Evolutionary conservation across 2,329 filamentous ascomycete genomes (phyloP).

Genomic region (Pseudogymnoascus sp.): DNA sequence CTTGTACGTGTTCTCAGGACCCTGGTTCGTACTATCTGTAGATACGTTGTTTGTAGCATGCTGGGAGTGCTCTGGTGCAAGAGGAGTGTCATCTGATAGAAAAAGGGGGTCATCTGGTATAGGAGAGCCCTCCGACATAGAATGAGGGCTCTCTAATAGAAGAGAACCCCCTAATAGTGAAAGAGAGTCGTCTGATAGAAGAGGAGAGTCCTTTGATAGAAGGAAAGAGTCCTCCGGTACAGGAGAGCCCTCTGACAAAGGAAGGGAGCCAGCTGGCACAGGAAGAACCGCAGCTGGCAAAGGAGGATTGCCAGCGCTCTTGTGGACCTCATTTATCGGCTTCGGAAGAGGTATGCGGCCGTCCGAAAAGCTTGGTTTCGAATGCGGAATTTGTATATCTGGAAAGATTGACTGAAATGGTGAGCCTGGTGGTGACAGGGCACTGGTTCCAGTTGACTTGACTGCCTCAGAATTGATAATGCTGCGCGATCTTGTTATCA

Average conservation of each 20-base stretch:
- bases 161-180: no score
- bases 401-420: background rate
- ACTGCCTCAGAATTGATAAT: background rate
- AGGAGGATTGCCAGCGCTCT: no score
- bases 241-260: background rate
- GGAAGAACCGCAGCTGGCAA: background rate
- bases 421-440: background rate
- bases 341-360: background rate
- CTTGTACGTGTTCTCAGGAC: background rate
- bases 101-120: background rate
- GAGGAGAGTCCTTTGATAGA: background rate
- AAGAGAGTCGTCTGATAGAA: background rate
- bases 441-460: background rate
- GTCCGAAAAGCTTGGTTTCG: background rate
- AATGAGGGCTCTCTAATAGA: background rate
- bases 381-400: background rate
- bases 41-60: background rate
- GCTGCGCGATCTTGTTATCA: background rate
- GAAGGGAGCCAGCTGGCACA: background rate
- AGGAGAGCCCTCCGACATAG: background rate
- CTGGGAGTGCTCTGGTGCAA: background rate
- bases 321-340: no score
- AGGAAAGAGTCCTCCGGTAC: background rate
- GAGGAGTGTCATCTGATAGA: background rate
- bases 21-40: no score